Evolutionary conservation across 1,284 basidiomycete species (phyloP), one percentile per base, ranked within the genome.

Genomic region (Acaromyces ingoldii): DNA sequence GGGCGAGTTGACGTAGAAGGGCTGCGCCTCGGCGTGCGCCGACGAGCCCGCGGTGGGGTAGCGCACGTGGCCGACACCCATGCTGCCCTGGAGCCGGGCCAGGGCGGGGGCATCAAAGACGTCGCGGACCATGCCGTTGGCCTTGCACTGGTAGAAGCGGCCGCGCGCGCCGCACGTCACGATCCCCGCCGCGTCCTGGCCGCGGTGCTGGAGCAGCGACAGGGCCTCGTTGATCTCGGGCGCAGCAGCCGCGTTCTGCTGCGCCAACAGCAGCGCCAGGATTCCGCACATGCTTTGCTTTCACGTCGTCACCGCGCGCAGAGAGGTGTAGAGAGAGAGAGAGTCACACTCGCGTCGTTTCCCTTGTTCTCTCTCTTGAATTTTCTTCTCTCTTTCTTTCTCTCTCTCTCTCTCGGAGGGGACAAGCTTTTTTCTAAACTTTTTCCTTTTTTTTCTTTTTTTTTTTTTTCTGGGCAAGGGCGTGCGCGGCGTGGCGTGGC

Each of bases 101-200:
- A 97, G 79, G 21, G 87, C 82, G 70, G 82, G 82, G 45, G 83
- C 81, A 77, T 96, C 91, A 77, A 99, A 93, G 58, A 99, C 88
- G 76, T 99, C 95, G 53, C 93, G 84, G 68, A 99, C 93, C 95
- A 99, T 98, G 38, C 95, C 95, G 76, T 98, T 99, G n/a, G 91
- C 90, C 79, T 99, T 99, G 82, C 89, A 91, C 77, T 99, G 95
- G 77, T 88, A 93, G 77, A 99, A 89, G 41, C 92, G 85, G 41
- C 95, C 95, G 72, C 91, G 91, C 15, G 85, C 83, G 3, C 92
- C 95, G 76, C 95, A 95, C 42, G 95, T 98, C 55, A 99, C 88
- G 71, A 98, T 88, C 50, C 95, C 95, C 61, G 92, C 96, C 0
- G 95, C 95, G 82, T 99, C 93, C 76, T 99, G 93, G 29, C 93